Base-by-base conservation (phyloP, 164 flowering plant genomes). In the Nelumbo lutea region DNA sequence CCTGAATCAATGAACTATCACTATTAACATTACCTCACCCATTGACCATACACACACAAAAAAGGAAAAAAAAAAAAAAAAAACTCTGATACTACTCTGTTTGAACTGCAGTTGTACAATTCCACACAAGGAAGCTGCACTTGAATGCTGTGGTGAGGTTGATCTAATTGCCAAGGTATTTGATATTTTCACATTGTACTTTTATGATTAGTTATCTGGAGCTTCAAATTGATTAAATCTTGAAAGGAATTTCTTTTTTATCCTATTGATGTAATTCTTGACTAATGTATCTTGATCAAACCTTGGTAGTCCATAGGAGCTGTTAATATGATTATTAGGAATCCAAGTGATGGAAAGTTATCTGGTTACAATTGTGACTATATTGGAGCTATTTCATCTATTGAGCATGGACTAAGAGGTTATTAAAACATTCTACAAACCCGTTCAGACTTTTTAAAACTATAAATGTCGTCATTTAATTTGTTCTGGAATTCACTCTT, bases 41-140 rank as follows among this genome's bases (percentile, higher is more conserved):
- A 27, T 27, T 27, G 27, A 27, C 0, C 27, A 27, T 27, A 27
- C 27, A 27, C 27, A 27, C 27, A 27, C 27, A 27, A 27, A 27
- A 27, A 27, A 27, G 27, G 27, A 27, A 27, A 27, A 27, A 27
- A 27, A 27, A 27, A 27, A 27, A 27, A 27, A 27, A 27, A 27
- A 27, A 27, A 27, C 27, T 27, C 27, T 27, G 27, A 27, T 27
- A 27, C 27, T 27, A 27, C 27, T 42, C 40, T 58, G 67, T 71
- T 64, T 68, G 43, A 40, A 52, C 59, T 75, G 77, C 96, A 95
- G 97, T 73, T 81, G 85, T 73, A 89, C 96, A 59, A 92, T 95
- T 81, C 99, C 97, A 59, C 97, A 95, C 82, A 95, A 95, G 79
- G 97, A 95, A 78, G 92, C 78, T 56, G 97, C 91, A 44, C 78